Evolutionary conservation across 257 asterid species (phyloP).

Genomic region (Solanum ossicruentum): DNA sequence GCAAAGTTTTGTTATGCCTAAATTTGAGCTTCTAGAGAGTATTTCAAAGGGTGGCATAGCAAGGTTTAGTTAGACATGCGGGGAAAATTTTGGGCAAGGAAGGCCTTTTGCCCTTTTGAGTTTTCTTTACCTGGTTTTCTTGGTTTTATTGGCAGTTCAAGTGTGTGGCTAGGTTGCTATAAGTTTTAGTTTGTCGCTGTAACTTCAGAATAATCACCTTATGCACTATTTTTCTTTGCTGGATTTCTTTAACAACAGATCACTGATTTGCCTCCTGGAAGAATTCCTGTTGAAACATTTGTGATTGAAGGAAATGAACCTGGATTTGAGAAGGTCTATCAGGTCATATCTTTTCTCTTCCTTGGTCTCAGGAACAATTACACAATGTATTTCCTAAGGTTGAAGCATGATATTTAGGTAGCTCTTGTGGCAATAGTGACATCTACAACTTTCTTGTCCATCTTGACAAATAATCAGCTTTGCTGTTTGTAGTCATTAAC

Average conservation of each 20-base stretch:
- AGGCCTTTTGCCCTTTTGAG: not conserved
- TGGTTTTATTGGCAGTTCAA: not conserved
- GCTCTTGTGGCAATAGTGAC: not conserved
- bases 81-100: not conserved
- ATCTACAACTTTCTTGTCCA: not conserved
- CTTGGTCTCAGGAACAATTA: not conserved
- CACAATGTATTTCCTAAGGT: not conserved
- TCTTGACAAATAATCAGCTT: not conserved
- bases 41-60: not conserved
- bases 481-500: not conserved
- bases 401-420: not conserved
- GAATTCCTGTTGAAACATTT: constrained; percentile 68
- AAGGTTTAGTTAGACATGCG: not conserved
- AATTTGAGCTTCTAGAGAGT: not conserved
- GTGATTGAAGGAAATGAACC: constrained; percentile 64
- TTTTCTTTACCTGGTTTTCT: not conserved
- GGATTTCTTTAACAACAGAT: constrained; percentile 40
- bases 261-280: constrained; percentile 94
- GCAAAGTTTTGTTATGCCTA: not conserved
- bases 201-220: not conserved
- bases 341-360: constrained; percentile 25
- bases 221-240: not conserved
- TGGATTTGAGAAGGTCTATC: constrained; percentile 70
- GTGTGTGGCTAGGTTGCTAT: not conserved
- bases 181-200: not conserved